Percentiles rank a stretch among this genome's conserved stretches.
These are phyloP conservation scores for Solanum lignicaule DNA, from an alignment of 257 asterid species.

Conservation along the genomic window DNA sequence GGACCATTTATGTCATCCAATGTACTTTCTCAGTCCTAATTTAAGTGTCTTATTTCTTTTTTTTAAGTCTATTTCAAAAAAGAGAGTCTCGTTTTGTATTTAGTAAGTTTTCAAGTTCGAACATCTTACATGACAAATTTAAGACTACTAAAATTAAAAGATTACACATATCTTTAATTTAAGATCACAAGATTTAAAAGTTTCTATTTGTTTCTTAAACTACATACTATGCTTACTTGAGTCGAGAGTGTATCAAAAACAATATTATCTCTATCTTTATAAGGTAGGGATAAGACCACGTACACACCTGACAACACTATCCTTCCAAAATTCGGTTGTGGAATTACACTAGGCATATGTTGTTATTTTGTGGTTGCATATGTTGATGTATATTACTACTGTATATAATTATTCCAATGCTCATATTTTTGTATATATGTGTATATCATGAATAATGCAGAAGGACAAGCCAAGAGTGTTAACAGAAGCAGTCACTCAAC, in stretches of 20 bases:
- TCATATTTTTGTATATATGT: background rate
- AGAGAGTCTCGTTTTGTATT: background rate
- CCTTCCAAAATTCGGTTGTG: background rate
- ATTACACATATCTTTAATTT: too few species aligned
- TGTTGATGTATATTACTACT: background rate
- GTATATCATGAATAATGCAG: constrained; percentile 2
- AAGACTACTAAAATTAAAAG: background rate
- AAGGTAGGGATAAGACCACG: background rate
- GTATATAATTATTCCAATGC: background rate
- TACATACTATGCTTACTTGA: background rate
- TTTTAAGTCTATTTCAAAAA: too few species aligned
- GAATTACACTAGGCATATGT: background rate
- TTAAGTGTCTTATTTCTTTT: background rate
- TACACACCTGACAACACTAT: background rate
- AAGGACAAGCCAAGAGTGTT: constrained; percentile 28
- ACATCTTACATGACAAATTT: background rate
- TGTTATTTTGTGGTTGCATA: background rate
- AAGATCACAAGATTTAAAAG: background rate
- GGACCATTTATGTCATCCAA: background rate
- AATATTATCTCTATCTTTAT: background rate
- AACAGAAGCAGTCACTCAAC: constrained; percentile 16
- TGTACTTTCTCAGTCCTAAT: background rate
- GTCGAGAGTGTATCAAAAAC: background rate
- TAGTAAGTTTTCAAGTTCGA: background rate
- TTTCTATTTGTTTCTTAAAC: too few species aligned